Base-by-base conservation (phyloP, 306 rosid genomes). In the Acacia confusa region DNA sequence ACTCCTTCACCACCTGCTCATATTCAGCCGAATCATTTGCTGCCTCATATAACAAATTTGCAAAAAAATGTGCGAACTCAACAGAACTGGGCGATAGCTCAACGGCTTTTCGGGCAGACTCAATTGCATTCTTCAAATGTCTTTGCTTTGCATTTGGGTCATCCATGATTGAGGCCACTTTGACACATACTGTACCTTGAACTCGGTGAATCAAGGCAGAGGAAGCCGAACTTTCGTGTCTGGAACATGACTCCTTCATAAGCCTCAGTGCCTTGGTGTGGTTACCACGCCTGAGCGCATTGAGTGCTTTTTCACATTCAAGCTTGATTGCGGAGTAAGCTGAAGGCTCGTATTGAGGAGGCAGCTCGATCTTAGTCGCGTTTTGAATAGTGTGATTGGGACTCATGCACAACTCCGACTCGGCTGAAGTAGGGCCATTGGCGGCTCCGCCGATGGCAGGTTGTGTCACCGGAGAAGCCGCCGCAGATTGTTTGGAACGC, bases 221-320 rank as follows among this genome's bases (percentile, higher is more conserved):
- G 72, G 87, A 84, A 55, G 61, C 55, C 9, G 97, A 88, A 65
- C 76, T 84, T 28, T 94, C 98, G 61, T 92, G 81, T 40, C 85
- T 82, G 24, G 81, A 82, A 68, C 94, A 85, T 30, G 83, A 67
- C 83, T 96, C 99, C 90, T 90, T 92, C 94, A 94, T 88, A 45
- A 93, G 85, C 88, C 91, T 85, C 79, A 96, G 82, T 32, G 99
- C 98, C 87, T 90, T 92, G 30, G 83, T 89, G 79, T 96, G 98
- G 78, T 91, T 96, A 30, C 99, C 99, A 1, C 99, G 97, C 48
- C 98, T 88, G 36, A 89, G 87, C 60, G 97, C 88, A 36, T 85
- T 93, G 25, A 93, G 92, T 77, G 97, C 97, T 17, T 90, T 87
- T 83, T 95, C 99, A 63, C 98, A 95, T 79, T 96, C 98, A 4